Percentiles rank a stretch among this genome's conserved stretches.
Evolutionary conservation across 176 grass and related monocot species (phyloP).

Genomic region (Oryza australiensis): DNA sequence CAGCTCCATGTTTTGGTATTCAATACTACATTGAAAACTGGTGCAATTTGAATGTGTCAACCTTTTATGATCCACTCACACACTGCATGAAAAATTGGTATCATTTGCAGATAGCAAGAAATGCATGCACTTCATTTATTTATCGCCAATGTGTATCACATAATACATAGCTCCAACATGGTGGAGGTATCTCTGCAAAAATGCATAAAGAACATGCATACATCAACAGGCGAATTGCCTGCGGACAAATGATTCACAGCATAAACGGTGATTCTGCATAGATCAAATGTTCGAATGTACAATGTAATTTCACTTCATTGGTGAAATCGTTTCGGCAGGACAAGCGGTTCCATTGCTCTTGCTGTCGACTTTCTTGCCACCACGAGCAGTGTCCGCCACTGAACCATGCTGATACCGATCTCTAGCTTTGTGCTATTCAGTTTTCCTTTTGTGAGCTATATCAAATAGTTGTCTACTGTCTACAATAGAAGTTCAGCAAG

Average conservation of each 20-base stretch:
- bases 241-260: not conserved
- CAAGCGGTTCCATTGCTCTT: conserved; percentile 18
- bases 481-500: not conserved
- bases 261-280: conserved; percentile 14
- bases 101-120: not conserved
- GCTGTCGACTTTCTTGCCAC: not conserved
- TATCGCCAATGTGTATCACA: not conserved
- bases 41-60: not conserved
- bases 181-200: not conserved
- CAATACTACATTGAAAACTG: not conserved
- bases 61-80: too few species aligned
- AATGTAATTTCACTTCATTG: not conserved
- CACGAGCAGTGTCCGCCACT: too few species aligned
- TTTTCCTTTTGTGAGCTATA: not conserved
- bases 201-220: not conserved
- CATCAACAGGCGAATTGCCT: not conserved
- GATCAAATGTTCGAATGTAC: conserved; percentile 17
- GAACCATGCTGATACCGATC: conserved; percentile 26
- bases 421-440: conserved; percentile 27
- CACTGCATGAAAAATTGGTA: not conserved
- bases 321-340: conserved; percentile 1
- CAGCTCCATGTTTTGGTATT: not conserved
- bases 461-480: not conserved
- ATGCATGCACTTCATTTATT: not conserved
- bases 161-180: not conserved